Conservation (phyloP, 192 early-diverging fungal genomes). For the Coemansia sp. region DNA sequence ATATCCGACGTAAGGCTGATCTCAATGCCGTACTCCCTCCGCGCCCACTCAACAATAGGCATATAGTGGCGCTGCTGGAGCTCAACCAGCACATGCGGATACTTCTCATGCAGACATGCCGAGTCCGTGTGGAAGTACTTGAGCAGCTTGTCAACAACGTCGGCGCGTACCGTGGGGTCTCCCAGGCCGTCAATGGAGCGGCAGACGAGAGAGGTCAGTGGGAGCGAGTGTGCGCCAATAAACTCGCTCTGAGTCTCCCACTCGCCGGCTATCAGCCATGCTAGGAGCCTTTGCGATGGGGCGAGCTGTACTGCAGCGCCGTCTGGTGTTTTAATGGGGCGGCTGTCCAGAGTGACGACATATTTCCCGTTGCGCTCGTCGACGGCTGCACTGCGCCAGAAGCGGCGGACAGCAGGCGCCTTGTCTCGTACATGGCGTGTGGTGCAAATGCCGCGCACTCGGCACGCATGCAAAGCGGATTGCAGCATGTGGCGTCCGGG, state of each 20-base stretch:
- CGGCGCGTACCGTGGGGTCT: conserved; percentile 60
- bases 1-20: conserved; percentile 76
- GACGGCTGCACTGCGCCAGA: conserved; percentile 45
- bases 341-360: conserved; percentile 73
- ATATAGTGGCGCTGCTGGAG: conserved; percentile 80
- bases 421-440: conserved; percentile 25
- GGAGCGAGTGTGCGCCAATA: conserved; percentile 82
- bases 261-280: conserved; percentile 84
- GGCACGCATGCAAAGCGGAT: background rate
- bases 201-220: conserved; percentile 89
- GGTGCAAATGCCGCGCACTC: conserved; percentile 18
- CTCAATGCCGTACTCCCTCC: conserved; percentile 63
- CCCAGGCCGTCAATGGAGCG: conserved; percentile 78
- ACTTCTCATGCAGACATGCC: conserved; percentile 80
- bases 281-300: conserved; percentile 62
- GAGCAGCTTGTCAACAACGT: conserved; percentile 75
- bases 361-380: conserved; percentile 49
- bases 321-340: conserved; percentile 80
- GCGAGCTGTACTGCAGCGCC: conserved; percentile 69
- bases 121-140: conserved; percentile 89
- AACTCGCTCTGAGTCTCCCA: conserved; percentile 88
- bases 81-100: conserved; percentile 74
- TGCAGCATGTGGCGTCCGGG: conserved; percentile 2
- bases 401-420: conserved; percentile 39
- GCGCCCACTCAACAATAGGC: conserved; percentile 80